Conservation (phyloP, 768 basidiomycete genomes). For the Boletus reticulatus region DNA sequence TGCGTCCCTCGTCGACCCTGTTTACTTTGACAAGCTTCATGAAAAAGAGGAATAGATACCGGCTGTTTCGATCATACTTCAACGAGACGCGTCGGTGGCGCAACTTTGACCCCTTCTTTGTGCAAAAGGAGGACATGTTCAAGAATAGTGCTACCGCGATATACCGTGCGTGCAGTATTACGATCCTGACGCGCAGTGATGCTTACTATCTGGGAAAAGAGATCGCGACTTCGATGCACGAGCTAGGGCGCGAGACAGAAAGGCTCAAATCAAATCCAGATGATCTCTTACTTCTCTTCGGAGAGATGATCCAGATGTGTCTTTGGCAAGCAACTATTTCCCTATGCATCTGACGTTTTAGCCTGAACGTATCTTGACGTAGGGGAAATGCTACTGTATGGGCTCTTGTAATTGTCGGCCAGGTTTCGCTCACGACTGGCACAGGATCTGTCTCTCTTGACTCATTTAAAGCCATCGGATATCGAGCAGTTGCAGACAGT, state of each 20-base stretch:
- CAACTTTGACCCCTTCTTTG: constrained; percentile 77
- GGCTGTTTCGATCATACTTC: constrained; percentile 74
- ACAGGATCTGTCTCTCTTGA: constrained; percentile 90
- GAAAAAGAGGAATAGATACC: constrained; percentile 55
- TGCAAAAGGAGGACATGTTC: constrained; percentile 81
- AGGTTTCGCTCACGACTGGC: not conserved
- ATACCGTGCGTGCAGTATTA: constrained; percentile 51
- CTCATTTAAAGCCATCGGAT: constrained; percentile 79
- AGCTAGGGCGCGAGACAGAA: constrained; percentile 52
- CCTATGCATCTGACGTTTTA: not conserved
- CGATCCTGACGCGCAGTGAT: not conserved
- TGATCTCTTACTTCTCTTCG: constrained; percentile 65
- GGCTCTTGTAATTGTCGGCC: not conserved
- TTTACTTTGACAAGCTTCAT: not conserved
- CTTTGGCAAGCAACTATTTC: constrained; percentile 48
- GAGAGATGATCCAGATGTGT: constrained; percentile 88
- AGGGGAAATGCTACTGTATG: constrained; percentile 94
- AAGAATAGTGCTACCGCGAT: constrained; percentile 75
- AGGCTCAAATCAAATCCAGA: constrained; percentile 44
- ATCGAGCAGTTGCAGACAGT: constrained; percentile 82
- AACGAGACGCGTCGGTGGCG: constrained; percentile 67
- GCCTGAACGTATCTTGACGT: constrained; percentile 1
- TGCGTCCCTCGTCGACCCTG: constrained; percentile 31
- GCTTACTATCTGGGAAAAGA: constrained; percentile 39
- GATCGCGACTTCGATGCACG: constrained; percentile 70